Percentiles rank a stretch among this genome's conserved stretches.
phyloP scores from a whole-genome alignment of 257 asterid species.

The Craterostigma plantagineum region DNA sequence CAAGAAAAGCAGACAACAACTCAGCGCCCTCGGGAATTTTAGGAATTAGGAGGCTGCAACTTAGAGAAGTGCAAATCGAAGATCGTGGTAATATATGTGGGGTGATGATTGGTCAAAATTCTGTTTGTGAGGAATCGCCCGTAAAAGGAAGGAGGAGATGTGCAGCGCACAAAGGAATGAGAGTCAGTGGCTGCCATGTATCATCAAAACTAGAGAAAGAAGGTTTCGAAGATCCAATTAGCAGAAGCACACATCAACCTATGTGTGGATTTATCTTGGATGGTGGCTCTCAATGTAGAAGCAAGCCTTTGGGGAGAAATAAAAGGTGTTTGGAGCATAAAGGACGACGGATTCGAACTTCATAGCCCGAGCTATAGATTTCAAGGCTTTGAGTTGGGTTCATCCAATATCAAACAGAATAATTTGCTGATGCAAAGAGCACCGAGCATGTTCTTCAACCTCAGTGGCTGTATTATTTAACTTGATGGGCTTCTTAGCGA shows the following conservation, averaged over 20 bases:
- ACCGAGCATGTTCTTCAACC: too few species aligned
- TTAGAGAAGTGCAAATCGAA: constrained; percentile 10
- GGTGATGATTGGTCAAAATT: constrained; percentile 49
- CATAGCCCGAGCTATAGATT: too few species aligned
- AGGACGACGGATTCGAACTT: constrained; percentile 18
- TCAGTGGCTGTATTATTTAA: too few species aligned
- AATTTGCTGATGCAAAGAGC: too few species aligned
- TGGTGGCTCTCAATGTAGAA: constrained; percentile 17
- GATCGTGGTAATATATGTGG: constrained; percentile 34
- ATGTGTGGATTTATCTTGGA: constrained; percentile 15
- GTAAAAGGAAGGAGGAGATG: constrained; percentile 68
- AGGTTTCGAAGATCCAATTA: constrained; percentile 5
- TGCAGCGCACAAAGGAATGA: constrained; percentile 75
- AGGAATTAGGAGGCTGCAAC: constrained; percentile 39
- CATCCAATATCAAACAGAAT: too few species aligned
- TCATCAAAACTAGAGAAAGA: constrained; percentile 8
- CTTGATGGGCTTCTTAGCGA: too few species aligned
- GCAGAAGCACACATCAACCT: too few species aligned
- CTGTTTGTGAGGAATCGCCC: constrained; percentile 41
- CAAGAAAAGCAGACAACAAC: too few species aligned
- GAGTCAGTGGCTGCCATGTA: constrained; percentile 27
- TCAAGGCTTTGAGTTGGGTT: too few species aligned
- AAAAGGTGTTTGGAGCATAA: constrained; percentile 32
- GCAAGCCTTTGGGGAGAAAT: constrained; percentile 15
- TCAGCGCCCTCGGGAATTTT: constrained; percentile 23